Evolutionary conservation across 371 early-diverging fungal species (phyloP), one percentile per base, ranked within the genome.

Genomic region (Chytridium lagenaria): DNA sequence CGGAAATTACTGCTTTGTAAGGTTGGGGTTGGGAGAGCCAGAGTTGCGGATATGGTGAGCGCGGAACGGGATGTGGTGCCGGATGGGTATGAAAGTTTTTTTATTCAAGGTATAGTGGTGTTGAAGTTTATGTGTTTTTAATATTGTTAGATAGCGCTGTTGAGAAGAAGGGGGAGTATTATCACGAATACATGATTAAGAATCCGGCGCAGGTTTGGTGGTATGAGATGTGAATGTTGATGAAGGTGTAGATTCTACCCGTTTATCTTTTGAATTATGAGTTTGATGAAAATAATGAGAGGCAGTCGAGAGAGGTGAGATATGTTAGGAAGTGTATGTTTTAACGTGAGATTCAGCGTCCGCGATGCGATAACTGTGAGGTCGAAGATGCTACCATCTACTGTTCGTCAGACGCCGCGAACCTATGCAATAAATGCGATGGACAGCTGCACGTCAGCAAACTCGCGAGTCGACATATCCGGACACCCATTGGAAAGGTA

Each of bases 291-390:
- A 22, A 12, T 22, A 65, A 57, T 33, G 88, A 88, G 69, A 36
- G 67, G 39, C 61, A 80, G 19, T 80, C 85, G 22, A 78, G 85
- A 28, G 86, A 86, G 77, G 86, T 86, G 49, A 19, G 63, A 16
- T n/a, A n/a, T n/a, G n/a, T n/a, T n/a, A n/a, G n/a, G n/a, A n/a
- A n/a, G n/a, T n/a, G n/a, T n/a, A n/a, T n/a, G n/a, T n/a, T 61
- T 26, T n/a, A 5, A 22, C 26, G 7, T 10, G 5, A 15, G 55
- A 12, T 61, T 31, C 59, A 87, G 83, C 84, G 78, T 76, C 71
- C 84, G n/a, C 72, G 71, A 22, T 88, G 88, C 69, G 88, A 85
- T 59, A 85, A 85, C 72, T 88, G 88, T 76, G 88, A 88, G 63
- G 68, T 76, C 0, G 82, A 80, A 36, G 72, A 52, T 28, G 88